Evolutionary conservation across 2,329 filamentous ascomycete genomes (phyloP).

Genomic region (Amauroascus verrucosus): DNA sequence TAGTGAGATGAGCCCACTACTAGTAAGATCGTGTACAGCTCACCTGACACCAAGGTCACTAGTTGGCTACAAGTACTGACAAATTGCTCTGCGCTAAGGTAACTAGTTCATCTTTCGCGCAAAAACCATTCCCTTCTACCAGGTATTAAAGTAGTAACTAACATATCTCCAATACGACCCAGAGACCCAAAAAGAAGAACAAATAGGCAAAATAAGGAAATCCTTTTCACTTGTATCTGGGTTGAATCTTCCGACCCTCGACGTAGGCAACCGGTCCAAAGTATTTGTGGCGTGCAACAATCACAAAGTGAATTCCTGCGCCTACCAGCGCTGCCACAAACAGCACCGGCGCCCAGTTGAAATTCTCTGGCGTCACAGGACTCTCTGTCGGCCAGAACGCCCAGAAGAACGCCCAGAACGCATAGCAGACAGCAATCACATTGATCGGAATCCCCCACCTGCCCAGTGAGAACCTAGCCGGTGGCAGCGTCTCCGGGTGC

Average conservation of each 20-base stretch:
- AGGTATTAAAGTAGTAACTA: too few relatives aligned
- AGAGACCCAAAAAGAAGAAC: too few relatives aligned
- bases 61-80: too few relatives aligned
- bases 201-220: too few relatives aligned
- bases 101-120: too few relatives aligned
- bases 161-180: too few relatives aligned
- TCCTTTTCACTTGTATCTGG: not conserved
- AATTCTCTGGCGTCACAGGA: not conserved
- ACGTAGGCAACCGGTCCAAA: conserved; percentile 11
- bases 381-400: conserved; percentile 8
- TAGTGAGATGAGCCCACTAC: too few relatives aligned
- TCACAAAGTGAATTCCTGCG: conserved; percentile 4
- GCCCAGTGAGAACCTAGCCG: conserved; percentile 27
- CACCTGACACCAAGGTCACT: too few relatives aligned
- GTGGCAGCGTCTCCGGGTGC: conserved; percentile 23
- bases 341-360: conserved; percentile 11
- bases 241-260: conserved; percentile 6
- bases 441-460: conserved; percentile 37
- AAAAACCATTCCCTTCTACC: too few relatives aligned
- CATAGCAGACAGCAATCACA: conserved; percentile 34
- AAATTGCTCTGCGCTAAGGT: too few relatives aligned
- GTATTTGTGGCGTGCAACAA: conserved; percentile 12
- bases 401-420: conserved; percentile 7
- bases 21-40: too few relatives aligned
- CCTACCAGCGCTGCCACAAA: conserved; percentile 4